These are phyloP conservation scores for Xerocomellus dryophilus DNA, from an alignment of 768 basidiomycete genomes.

Conservation along the genomic window DNA sequence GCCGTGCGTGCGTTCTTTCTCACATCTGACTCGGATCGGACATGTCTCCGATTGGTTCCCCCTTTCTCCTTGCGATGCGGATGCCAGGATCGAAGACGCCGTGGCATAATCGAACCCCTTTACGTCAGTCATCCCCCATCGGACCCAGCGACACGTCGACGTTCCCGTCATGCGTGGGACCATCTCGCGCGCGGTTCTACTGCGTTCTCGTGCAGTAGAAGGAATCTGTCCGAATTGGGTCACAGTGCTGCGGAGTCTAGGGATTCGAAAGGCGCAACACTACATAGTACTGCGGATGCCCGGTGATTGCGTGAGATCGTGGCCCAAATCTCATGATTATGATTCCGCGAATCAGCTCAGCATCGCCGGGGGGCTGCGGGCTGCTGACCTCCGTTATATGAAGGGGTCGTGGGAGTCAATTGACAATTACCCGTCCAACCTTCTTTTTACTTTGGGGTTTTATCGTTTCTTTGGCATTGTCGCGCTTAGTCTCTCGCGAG, in stretches of 20 bases:
- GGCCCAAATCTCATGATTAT: constrained; percentile 12
- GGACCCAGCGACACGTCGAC: background rate
- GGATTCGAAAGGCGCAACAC: background rate
- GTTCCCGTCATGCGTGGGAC: constrained; percentile 18
- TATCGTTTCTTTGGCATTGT: background rate
- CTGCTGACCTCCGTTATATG: constrained; percentile 1
- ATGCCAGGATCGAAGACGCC: constrained; percentile 29
- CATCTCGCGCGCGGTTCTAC: background rate
- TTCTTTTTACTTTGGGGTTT: background rate
- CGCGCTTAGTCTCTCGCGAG: constrained; percentile 1
- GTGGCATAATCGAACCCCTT: constrained; percentile 22
- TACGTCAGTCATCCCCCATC: constrained; percentile 19
- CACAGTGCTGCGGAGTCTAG: constrained; percentile 11
- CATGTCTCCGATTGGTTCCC: constrained; percentile 12
- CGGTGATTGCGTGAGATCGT: constrained; percentile 11
- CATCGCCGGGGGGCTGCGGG: constrained; percentile 7
- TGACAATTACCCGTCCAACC: no score
- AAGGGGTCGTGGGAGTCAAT: constrained; percentile 5
- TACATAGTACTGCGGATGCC: background rate
- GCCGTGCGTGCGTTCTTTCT: background rate
- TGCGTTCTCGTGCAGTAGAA: background rate
- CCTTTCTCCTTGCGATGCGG: constrained; percentile 6
- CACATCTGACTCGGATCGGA: background rate
- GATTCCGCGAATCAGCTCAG: background rate
- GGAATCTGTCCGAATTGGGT: constrained; percentile 2